Evolutionary conservation across 2,329 filamentous ascomycete species (phyloP).

Genomic region (Rasamsonia emersonii): DNA sequence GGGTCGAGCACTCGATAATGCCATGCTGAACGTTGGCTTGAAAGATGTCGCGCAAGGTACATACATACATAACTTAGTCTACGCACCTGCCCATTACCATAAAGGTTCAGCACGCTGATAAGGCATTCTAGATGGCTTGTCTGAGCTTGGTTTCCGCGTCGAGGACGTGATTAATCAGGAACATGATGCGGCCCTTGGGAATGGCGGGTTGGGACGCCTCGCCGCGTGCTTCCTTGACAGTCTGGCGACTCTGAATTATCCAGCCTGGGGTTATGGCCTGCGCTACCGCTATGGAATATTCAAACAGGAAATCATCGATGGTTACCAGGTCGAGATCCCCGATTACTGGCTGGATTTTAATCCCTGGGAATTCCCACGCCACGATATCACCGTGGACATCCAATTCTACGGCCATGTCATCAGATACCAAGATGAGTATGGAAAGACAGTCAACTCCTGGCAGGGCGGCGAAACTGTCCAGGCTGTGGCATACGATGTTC

Average conservation of each 20-base stretch:
- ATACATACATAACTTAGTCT: too few relatives aligned
- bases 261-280: conserved; percentile 94
- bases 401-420: conserved; percentile 88
- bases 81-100: too few relatives aligned
- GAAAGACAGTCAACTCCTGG: conserved; percentile 69
- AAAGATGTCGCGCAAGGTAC: conserved; percentile 75
- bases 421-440: conserved; percentile 65
- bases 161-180: conserved; percentile 94
- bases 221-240: conserved; percentile 97
- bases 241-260: conserved; percentile 85
- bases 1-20: conserved; percentile 94
- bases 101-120: too few relatives aligned
- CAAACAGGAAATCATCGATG: conserved; percentile 98
- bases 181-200: conserved; percentile 91
- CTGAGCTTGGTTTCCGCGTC: conserved; percentile 88
- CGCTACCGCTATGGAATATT: conserved; percentile 97
- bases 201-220: conserved; percentile 87
- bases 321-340: conserved; percentile 95
- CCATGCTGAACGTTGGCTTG: conserved; percentile 89
- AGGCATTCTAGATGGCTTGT: conserved; percentile 59
- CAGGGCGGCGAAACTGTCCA: conserved; percentile 88
- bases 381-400: conserved; percentile 92
- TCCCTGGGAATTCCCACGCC: conserved; percentile 94
- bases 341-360: conserved; percentile 99
- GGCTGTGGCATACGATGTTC: conserved; percentile 88